A percentile compares a stretch with the other conserved stretches of the same genome.
These are phyloP conservation scores for Fusarium irregulare DNA, from an alignment of 2,329 filamentous ascomycete species.

Conservation along the genomic window DNA sequence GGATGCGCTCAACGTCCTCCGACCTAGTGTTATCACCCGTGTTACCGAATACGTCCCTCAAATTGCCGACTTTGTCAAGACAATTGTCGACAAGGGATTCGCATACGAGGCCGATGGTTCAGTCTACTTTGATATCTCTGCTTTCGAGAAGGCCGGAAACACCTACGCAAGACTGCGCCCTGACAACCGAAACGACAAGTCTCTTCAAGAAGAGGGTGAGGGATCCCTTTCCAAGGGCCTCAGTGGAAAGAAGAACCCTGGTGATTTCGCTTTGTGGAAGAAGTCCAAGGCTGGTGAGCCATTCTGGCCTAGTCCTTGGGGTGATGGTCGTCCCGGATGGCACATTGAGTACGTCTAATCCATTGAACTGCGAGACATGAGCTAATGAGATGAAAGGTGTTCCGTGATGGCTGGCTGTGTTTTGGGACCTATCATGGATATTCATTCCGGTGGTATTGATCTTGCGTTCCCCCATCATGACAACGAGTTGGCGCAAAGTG, in stretches of 20 bases:
- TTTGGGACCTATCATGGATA: constrained; percentile 87
- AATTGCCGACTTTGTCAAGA: constrained; percentile 86
- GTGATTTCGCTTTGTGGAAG: constrained; percentile 96
- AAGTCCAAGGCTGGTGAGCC: constrained; percentile 92
- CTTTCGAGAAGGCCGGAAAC: constrained; percentile 87
- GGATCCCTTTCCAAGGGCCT: constrained; percentile 76
- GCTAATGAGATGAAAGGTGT: constrained; percentile 60
- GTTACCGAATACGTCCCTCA: constrained; percentile 94
- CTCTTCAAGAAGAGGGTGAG: constrained; percentile 88
- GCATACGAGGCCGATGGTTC: constrained; percentile 86
- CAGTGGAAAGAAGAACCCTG: constrained; percentile 76
- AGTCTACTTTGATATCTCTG: constrained; percentile 91
- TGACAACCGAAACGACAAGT: constrained; percentile 85
- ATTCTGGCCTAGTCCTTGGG: constrained; percentile 89
- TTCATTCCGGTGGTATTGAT: constrained; percentile 93
- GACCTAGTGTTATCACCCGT: constrained; percentile 83
- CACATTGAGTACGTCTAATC: constrained; percentile 76
- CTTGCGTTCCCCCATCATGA: constrained; percentile 92
- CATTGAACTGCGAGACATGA: not conserved
- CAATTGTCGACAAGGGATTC: constrained; percentile 85
- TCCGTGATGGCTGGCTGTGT: constrained; percentile 93
- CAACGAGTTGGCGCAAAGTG: constrained; percentile 90
- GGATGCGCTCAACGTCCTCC: constrained; percentile 83
- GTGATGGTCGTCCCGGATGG: constrained; percentile 89
- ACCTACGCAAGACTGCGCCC: constrained; percentile 87